A percentile compares a stretch with the other conserved stretches of the same genome.
These are phyloP conservation scores for Besnoitia besnoiti DNA, from an alignment of 169 alveolate genomes.

Conservation along the genomic window DNA sequence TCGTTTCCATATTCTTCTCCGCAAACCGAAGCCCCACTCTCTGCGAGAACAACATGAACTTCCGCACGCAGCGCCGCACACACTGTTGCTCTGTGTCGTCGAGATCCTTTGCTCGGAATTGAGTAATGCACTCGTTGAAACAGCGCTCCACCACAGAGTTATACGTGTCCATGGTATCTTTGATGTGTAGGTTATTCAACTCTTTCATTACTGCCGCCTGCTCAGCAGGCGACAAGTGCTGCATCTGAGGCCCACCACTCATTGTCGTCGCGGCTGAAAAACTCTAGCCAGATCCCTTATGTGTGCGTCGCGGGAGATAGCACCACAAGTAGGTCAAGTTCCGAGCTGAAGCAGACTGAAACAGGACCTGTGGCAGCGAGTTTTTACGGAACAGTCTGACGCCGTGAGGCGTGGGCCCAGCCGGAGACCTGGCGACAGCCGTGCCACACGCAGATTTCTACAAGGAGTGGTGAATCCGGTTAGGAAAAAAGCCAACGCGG, in stretches of 20 bases:
- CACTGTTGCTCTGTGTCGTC: constrained; percentile 57
- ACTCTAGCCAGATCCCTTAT: background rate
- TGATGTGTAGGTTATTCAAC: constrained; percentile 64
- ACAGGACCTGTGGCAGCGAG: background rate
- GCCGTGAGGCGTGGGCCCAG: no score
- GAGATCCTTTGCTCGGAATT: constrained; percentile 69
- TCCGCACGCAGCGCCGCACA: constrained; percentile 64
- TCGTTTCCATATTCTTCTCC: constrained; percentile 56
- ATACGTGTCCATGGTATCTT: constrained; percentile 76
- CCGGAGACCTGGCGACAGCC: no score
- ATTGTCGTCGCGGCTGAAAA: background rate
- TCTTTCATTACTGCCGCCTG: constrained; percentile 52
- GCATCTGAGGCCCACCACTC: constrained; percentile 29
- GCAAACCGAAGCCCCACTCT: constrained; percentile 68
- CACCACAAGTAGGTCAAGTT: background rate
- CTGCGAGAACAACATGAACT: constrained; percentile 69
- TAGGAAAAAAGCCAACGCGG: no score
- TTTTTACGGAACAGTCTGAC: no score
- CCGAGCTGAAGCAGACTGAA: background rate
- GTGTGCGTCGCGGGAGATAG: background rate
- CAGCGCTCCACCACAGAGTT: constrained; percentile 75
- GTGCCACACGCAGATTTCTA: no score
- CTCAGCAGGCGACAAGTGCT: constrained; percentile 51
- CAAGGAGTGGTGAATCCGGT: no score
- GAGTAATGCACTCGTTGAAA: constrained; percentile 73